Evolutionary conservation across 768 basidiomycete species (phyloP), one percentile per base, ranked within the genome.

Genomic region (Sarcodon aspratus): DNA sequence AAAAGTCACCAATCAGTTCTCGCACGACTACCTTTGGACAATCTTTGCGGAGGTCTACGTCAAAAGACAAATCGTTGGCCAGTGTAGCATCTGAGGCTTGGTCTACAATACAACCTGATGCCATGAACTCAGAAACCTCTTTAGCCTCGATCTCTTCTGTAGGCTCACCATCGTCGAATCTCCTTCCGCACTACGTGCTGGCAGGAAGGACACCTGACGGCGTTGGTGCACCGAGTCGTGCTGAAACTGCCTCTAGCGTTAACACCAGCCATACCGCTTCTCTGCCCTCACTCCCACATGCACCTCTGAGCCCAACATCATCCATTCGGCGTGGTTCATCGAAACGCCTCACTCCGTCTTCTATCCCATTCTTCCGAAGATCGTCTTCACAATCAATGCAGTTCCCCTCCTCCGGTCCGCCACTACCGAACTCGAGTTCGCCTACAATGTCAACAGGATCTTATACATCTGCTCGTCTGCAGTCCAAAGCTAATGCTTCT

Each of bases 331-430:
- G 82, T 36, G 74, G 76, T 31, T 79, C 81, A 50, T 80, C 80
- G 15, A 91, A 83, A 62, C 82, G 92, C 50, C 76, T 92, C 43
- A 93, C 92, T 1, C 91, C 91, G 1, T 92, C 89, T 27, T 87
- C 89, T 11, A 95, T 95, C 51, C 92, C 92, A 2, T 95, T 95
- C 67, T 94, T 95, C 70, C 79, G 89, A 40, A 83, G 92, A 34
- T 91, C 90, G 7, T 87, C 88, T 27, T 93, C 92, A 7, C 86
- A 91, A 59, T 88, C 85, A 11, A 83, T 88, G 75, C 83, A 88
- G 53, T 63, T 82, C 21, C 75, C 80, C 15, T 69, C 77, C 7
- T 59, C 63, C n/a, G 50, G 21, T 27, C 21, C 21, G 21, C 21
- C 59, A 47, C 59, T 72, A 27, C 64, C 51, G 0, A 49, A 52